Evolutionary conservation across 306 rosid species (phyloP), one percentile per base, ranked within the genome.

Genomic region (Trifolium subterraneum): DNA sequence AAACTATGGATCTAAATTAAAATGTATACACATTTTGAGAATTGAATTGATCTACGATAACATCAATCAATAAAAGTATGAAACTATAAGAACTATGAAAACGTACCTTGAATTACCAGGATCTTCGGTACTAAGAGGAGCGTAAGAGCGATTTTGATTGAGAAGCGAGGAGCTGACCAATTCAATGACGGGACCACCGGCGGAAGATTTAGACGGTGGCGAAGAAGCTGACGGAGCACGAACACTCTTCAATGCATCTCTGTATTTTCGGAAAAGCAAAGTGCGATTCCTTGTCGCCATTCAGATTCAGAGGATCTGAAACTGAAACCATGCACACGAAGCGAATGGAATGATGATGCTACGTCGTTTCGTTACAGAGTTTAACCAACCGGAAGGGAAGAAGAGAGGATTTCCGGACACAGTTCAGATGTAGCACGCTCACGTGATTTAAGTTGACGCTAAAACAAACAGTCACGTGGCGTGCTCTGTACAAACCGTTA

Each of bases 111-210:
- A 90, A 90, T 77, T 79, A 52, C 92, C 92, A 29, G 98, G 98
- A 87, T 95, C 99, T 3, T 88, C 97, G 6, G 98, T 92, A 74
- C 98, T 95, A n/a, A 95, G 92, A 9, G 96, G 96, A 77, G 96
- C 79, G 31, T 95, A 95, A 42, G 88, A 84, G 2, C 98, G 95
- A 86, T 88, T 90, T 12, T 82, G 87, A 83, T 90, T 80, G 82
- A 92, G 78, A 48, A 95, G 91, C 73, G 98, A 92, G 4, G 92
- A 71, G 81, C 85, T 93, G 78, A 88, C 90, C 92, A 92, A 76
- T 83, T 95, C 98, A 33, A 95, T 90, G 75, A 95, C 98, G 47
- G 97, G 96, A 14, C 94, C 94, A 23, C 86, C 79, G 35, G 48
- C 73, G 48, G 70, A 81, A 51, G 86, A 73, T 55, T 88, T 80